phyloP scores from a whole-genome alignment of 2,329 filamentous ascomycete species.

The Sporothrix inflata region DNA sequence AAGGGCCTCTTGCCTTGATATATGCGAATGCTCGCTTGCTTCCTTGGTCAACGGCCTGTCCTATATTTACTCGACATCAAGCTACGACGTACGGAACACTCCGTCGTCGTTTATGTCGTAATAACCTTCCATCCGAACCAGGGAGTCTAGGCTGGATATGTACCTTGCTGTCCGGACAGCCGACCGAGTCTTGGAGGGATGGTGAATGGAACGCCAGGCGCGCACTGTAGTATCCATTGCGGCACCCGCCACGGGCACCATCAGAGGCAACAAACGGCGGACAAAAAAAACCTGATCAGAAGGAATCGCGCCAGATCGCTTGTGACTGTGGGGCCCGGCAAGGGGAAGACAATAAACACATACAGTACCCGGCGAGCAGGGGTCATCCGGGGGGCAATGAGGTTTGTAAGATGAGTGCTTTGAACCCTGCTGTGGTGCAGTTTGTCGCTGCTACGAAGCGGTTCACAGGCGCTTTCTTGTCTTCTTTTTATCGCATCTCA shows the following conservation, averaged over 20 bases:
- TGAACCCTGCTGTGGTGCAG: background rate
- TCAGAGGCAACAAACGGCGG: background rate
- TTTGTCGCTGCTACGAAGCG: background rate
- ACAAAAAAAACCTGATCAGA: slow-evolving; percentile 18
- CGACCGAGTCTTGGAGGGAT: background rate
- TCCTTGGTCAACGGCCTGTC: background rate
- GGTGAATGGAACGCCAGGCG: slow-evolving; percentile 4
- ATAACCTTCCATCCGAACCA: background rate
- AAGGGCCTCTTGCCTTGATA: background rate
- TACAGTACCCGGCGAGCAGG: slow-evolving; percentile 16
- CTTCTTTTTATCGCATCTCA: background rate
- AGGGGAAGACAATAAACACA: slow-evolving; percentile 13
- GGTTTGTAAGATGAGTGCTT: background rate
- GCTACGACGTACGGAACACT: background rate
- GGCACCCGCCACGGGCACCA: background rate
- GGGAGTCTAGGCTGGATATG: background rate
- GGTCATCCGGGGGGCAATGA: background rate
- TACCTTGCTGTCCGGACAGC: slow-evolving; percentile 1
- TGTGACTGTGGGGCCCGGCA: slow-evolving; percentile 15
- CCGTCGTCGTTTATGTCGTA: slow-evolving; percentile 8
- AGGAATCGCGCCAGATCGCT: slow-evolving; percentile 24
- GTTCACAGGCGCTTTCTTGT: background rate
- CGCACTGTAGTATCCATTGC: slow-evolving; percentile 9
- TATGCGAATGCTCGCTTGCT: background rate
- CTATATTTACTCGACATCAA: background rate